phyloP scores from a whole-genome alignment of 441 rosid species.

The Geranium incanum region DNA sequence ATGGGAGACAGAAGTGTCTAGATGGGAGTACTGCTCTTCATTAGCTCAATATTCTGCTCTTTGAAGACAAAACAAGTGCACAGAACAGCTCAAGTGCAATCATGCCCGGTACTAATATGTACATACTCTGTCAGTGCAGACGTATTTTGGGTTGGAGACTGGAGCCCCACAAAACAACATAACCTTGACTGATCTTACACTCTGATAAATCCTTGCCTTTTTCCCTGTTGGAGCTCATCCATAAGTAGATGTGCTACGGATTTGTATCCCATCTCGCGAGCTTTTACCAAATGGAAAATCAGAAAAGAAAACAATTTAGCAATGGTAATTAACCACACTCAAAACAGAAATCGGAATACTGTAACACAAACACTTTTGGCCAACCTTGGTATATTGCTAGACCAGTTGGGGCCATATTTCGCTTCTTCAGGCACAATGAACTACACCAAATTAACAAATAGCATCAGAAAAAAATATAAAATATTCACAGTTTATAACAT shows the following conservation, averaged over 20 bases:
- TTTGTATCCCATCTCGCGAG: conserved; percentile 36
- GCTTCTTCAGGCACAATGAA: conserved; percentile 35
- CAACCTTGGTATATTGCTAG: conserved; percentile 29
- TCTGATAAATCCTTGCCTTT: not conserved
- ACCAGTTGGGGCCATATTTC: conserved; percentile 34
- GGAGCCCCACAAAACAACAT: not conserved
- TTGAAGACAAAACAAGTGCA: not conserved
- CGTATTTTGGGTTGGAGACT: not conserved
- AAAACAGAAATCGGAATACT: not conserved
- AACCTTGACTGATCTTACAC: not conserved
- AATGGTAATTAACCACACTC: not conserved
- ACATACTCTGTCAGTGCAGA: not conserved
- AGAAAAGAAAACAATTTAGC: not conserved
- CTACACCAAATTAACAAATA: conserved; percentile 16
- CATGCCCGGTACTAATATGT: not conserved
- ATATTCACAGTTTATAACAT: not conserved
- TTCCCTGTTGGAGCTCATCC: conserved; percentile 30
- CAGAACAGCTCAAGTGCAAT: not conserved
- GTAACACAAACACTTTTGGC: not conserved
- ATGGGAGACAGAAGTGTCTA: too few relatives aligned
- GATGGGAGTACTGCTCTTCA: too few relatives aligned
- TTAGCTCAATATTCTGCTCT: not conserved
- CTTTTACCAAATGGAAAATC: conserved; percentile 15
- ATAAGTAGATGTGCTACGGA: conserved; percentile 41
- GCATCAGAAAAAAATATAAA: not conserved